Conservation (phyloP, 73 alveolate species). For the Paramecium pentaurelia region DNA sequence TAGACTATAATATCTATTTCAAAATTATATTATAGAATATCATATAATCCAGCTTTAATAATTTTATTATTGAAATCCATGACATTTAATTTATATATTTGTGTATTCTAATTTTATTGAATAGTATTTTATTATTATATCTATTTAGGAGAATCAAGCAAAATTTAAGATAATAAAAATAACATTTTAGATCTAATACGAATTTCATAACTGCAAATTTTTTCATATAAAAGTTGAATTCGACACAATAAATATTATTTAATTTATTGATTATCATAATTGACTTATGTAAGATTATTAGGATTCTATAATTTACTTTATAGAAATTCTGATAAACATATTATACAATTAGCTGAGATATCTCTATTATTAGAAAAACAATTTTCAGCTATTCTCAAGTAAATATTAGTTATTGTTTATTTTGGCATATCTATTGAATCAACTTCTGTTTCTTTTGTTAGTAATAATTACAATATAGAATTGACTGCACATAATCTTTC, state of each 20-base stretch:
- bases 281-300: neutral
- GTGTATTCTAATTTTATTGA: neutral
- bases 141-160: neutral
- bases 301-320: neutral
- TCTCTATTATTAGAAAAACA: conserved; percentile 11
- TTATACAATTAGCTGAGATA: conserved; percentile 30
- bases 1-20: neutral
- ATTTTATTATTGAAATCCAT: neutral
- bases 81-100: neutral
- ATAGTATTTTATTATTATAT: neutral
- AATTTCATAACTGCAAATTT: neutral
- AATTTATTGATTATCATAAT: neutral
- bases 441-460: conserved; percentile 22
- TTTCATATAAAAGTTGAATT: neutral
- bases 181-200: neutral
- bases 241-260: neutral
- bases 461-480: neutral
- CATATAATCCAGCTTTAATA: neutral
- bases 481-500: conserved; percentile 31
- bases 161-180: neutral
- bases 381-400: neutral
- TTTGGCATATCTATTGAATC: conserved; percentile 19
- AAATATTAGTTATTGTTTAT: conserved; percentile 2
- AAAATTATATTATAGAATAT: neutral
- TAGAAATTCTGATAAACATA: neutral